Evolutionary conservation across 805 yeast species (phyloP).

Genomic region (Wickerhamomyces kurtzmanii): DNA sequence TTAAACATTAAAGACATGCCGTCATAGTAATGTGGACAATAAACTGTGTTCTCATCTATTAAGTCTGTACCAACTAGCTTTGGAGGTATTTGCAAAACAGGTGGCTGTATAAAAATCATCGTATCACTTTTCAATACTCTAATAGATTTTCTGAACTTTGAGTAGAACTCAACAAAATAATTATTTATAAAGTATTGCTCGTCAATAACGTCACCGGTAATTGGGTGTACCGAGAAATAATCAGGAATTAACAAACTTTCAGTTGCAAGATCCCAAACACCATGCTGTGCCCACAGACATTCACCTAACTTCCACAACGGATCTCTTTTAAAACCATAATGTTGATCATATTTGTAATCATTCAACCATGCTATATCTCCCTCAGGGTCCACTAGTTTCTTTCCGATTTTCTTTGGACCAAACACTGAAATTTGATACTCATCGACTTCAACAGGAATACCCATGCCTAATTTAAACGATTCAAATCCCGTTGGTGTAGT

Average conservation of each 20-base stretch:
- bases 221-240: constrained; percentile 37
- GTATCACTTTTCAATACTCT: constrained; percentile 35
- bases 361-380: constrained; percentile 66
- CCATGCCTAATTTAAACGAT: constrained; percentile 69
- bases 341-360: constrained; percentile 42
- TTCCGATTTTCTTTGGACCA: constrained; percentile 66
- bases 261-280: constrained; percentile 54
- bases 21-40: constrained; percentile 89
- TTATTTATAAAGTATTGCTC: constrained; percentile 51
- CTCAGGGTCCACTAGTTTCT: constrained; percentile 49
- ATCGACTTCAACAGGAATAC: constrained; percentile 59
- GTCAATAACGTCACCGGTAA: constrained; percentile 29
- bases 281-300: constrained; percentile 76
- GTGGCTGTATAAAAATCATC: constrained; percentile 67
- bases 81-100: constrained; percentile 76
- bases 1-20: constrained; percentile 91
- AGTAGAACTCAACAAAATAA: constrained; percentile 56
- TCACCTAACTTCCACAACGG: constrained; percentile 58
- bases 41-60: constrained; percentile 57
- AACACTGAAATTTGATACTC: constrained; percentile 58
- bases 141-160: constrained; percentile 35
- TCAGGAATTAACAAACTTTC: constrained; percentile 31
- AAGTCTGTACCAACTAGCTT: constrained; percentile 33
- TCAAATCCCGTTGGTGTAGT: constrained; percentile 79
- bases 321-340: constrained; percentile 64